Evolutionary conservation across 208 protist genomes (phyloP), one percentile per base, ranked within the genome.

Genomic region (Porcisia hertigi): DNA sequence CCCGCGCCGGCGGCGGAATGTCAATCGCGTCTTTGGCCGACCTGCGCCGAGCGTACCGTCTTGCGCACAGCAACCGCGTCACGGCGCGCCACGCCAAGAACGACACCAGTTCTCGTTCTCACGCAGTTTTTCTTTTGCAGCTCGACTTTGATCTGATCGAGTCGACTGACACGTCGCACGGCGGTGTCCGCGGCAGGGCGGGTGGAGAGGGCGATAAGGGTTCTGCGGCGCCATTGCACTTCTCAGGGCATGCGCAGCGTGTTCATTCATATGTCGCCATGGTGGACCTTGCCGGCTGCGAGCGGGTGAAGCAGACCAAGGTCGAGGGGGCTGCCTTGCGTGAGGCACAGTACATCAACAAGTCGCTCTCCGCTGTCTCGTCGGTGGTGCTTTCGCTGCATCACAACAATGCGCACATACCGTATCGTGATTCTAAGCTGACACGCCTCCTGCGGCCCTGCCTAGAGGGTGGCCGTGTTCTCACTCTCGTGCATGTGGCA

Each of bases 201-300:
- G 7, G 69, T 49, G 14, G 36, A 49, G 23, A 34, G 79, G 75
- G 53, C 18, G 64, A 53, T 30, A 20, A 20, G n/a, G 43, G 43
- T 53, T 9, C 64, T 18, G 36, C 64, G 41, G 18, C 25, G 30
- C 47, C 66, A 30, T 45, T 9, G 12, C 54, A 36, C 14, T 55
- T 58, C 6, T 71, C 52, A 36, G 74, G 62, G 73, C 59, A 45
- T 43, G 60, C 72, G 59, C 72, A 83, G 65, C 80, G 75, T 41
- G 71, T 93, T 55, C 82, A 83, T 60, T 97, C 94, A 18, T 96
- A 92, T 73, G 89, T 96, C 53, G 90, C 90, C 25, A 86, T 99
- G 75, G 98, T 99, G 9, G 98, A 99, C 86, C 88, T 99, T 8
- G 98, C 98, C 1, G 98, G 98, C 14, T 98, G 95, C 41, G 98